These are phyloP conservation scores for Cladosporium sp. DNA, from an alignment of 2,329 filamentous ascomycete genomes.

Conservation along the genomic window DNA sequence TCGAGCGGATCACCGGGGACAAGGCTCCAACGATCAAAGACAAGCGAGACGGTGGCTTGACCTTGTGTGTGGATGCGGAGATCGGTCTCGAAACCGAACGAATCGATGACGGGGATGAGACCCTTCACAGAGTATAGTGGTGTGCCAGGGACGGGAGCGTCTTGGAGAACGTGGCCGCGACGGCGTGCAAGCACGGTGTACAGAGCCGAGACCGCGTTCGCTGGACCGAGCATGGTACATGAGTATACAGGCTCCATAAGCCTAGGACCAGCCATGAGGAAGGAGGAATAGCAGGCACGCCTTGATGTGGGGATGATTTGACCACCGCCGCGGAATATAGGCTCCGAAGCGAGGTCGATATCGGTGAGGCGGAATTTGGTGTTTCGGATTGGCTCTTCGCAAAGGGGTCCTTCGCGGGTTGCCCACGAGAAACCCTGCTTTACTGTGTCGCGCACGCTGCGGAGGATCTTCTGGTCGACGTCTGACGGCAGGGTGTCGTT, in stretches of 20 bases:
- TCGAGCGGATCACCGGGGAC: constrained; percentile 95
- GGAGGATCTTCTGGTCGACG: constrained; percentile 87
- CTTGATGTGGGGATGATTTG: constrained; percentile 96
- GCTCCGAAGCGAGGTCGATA: constrained; percentile 76
- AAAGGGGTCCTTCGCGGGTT: constrained; percentile 87
- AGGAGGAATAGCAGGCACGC: constrained; percentile 89
- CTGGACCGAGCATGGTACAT: constrained; percentile 87
- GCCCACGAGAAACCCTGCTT: constrained; percentile 97
- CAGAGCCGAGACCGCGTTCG: constrained; percentile 79
- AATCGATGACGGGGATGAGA: constrained; percentile 91
- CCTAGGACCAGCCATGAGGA: constrained; percentile 92
- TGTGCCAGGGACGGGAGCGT: constrained; percentile 89
- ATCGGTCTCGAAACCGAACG: constrained; percentile 97
- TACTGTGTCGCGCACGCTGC: constrained; percentile 84
- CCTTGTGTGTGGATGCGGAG: constrained; percentile 93
- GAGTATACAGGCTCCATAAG: constrained; percentile 96
- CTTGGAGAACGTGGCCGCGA: constrained; percentile 88
- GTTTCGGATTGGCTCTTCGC: constrained; percentile 98
- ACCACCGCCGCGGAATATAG: constrained; percentile 90
- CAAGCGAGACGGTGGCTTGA: constrained; percentile 80
- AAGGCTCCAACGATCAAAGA: constrained; percentile 94
- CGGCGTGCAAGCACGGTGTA: constrained; percentile 89
- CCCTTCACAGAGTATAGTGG: constrained; percentile 89
- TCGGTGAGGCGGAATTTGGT: constrained; percentile 97
- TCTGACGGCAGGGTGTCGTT: constrained; percentile 94